Base-by-base conservation (phyloP, 2,329 filamentous ascomycete species). In the Fusarium armeniacum region DNA sequence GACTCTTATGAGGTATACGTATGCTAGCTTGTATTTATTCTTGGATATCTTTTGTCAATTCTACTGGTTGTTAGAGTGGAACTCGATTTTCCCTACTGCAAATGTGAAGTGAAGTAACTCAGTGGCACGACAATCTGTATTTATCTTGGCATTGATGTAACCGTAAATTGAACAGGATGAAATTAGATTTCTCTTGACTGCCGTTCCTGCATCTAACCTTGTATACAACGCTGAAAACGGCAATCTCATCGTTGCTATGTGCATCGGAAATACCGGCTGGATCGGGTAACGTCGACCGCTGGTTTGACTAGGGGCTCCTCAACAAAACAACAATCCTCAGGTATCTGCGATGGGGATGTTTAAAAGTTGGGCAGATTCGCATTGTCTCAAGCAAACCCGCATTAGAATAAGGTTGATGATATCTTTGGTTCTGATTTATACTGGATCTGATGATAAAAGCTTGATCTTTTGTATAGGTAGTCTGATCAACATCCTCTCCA, bases 11-110 rank as follows among this genome's bases (percentile, higher is more conserved):
- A 62, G 57, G 40, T n/a, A 11, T 10, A 46, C 13, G 35, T 8
- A 54, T 5, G 35, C 30, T 61, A 41, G 20, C 32, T 38, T 38
- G 28, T 45, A 62, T 62, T 11, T 54, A 40, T 24, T 50, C 13
- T 16, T 32, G 18, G 26, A 24, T 46, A 9, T 46, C 11, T 32
- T 46, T 32, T 20, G 6, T 46, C 11, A 46, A 32, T 32, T 32
- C 3, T n/a, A 20, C 12, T 30, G 26, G 11, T 30, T 46, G 18
- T 5, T 9, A 46, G n/a, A n/a, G 18, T 7, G 9, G 11, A 26
- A 18, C 15, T 26, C 8, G 6, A 15, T 20, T 4, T n/a, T 32
- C 6, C 26, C 26, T 30, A 4, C 12, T n/a, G 8, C 43, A 5
- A 30, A 2, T n/a, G 5, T 12, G 5, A 12, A 45, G 26, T 20